These are phyloP conservation scores for Daldinia grandis DNA, from an alignment of 495 filamentous ascomycete species.

Conservation along the genomic window DNA sequence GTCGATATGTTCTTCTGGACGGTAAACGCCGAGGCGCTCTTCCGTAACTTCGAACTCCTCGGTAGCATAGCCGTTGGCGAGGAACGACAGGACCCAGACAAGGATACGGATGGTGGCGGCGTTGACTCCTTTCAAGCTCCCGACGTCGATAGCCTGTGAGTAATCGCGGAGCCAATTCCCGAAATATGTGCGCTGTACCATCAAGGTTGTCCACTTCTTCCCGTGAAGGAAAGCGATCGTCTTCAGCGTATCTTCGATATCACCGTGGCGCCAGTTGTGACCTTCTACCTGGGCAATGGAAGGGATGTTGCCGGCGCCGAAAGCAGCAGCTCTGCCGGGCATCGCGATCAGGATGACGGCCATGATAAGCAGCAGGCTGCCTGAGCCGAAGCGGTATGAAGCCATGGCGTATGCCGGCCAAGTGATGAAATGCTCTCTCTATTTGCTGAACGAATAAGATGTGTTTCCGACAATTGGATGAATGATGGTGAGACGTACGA, in stretches of 20 bases:
- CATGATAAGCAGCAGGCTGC: slow-evolving; percentile 57
- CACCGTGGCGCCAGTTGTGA: slow-evolving; percentile 94
- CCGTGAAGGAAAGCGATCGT: slow-evolving; percentile 86
- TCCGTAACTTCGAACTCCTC: slow-evolving; percentile 95
- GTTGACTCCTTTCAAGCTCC: slow-evolving; percentile 86
- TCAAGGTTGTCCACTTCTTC: slow-evolving; percentile 93
- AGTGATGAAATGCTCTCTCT: not conserved
- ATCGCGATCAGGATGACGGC: slow-evolving; percentile 68
- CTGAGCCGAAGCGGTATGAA: slow-evolving; percentile 49
- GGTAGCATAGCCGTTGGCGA: slow-evolving; percentile 96
- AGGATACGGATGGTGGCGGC: slow-evolving; percentile 90
- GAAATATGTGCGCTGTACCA: slow-evolving; percentile 92
- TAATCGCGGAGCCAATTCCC: slow-evolving; percentile 82
- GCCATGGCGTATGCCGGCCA: slow-evolving; percentile 47
- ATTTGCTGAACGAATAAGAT: not conserved
- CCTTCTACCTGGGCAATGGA: slow-evolving; percentile 94
- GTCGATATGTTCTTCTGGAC: slow-evolving; percentile 94
- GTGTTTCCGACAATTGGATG: not conserved
- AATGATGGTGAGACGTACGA: not conserved
- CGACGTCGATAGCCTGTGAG: slow-evolving; percentile 91
- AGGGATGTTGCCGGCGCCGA: slow-evolving; percentile 96
- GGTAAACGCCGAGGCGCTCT: slow-evolving; percentile 88
- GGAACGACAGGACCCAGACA: slow-evolving; percentile 90
- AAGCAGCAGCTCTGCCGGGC: slow-evolving; percentile 72
- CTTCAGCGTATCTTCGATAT: slow-evolving; percentile 93